A percentile compares a stretch with the other conserved stretches of the same genome.
phyloP scores from a whole-genome alignment of 768 basidiomycete species.

The Rhodosporidiobolus odoratus region DNA sequence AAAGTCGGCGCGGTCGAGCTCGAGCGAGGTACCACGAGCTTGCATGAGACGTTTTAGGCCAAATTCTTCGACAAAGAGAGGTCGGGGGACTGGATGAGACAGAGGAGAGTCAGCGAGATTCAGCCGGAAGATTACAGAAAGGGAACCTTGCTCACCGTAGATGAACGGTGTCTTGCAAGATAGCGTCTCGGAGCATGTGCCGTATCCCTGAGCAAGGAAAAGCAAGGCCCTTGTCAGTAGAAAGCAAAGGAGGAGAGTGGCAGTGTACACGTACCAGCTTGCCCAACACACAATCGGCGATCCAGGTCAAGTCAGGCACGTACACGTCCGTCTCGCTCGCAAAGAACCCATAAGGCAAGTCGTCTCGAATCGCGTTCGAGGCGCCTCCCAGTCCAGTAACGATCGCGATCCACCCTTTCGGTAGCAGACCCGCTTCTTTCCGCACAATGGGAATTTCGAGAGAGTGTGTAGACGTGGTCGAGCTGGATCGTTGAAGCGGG shows the following conservation, averaged over 20 bases:
- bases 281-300: constrained; percentile 68
- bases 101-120: neutral
- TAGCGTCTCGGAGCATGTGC: constrained; percentile 72
- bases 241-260: neutral
- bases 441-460: constrained; percentile 41
- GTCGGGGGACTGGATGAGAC: constrained; percentile 58
- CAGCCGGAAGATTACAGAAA: neutral
- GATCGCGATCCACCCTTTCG: constrained; percentile 70
- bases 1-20: constrained; percentile 56
- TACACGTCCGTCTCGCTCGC: constrained; percentile 71
- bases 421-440: constrained; percentile 51
- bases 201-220: constrained; percentile 59
- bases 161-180: constrained; percentile 72
- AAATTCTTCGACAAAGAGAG: constrained; percentile 74
- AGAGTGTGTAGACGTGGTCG: neutral
- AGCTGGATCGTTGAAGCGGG: constrained; percentile 4
- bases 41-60: constrained; percentile 64
- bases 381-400: constrained; percentile 66
- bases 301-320: constrained; percentile 73
- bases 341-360: constrained; percentile 64
- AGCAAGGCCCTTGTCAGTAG: no score
- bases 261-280: constrained; percentile 55
- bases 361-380: constrained; percentile 52
- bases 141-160: constrained; percentile 53
- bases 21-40: constrained; percentile 62